Evolutionary conservation across 2,329 filamentous ascomycete species (phyloP), one percentile per base, ranked within the genome.

Genomic region (Calonectria montana): DNA sequence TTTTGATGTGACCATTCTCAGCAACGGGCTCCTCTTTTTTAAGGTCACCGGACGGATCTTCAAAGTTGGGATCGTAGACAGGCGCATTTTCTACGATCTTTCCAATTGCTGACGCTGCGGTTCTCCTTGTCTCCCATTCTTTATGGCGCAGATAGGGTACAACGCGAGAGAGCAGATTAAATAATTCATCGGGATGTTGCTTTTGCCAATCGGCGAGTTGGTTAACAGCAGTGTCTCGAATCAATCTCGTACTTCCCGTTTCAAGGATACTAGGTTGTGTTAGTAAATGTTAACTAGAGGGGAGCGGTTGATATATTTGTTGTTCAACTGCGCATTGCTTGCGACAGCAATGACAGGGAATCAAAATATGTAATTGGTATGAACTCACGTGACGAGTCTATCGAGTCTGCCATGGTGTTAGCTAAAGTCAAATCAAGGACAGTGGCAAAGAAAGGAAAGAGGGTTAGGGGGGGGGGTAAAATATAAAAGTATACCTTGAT

Each of bases 191-290:
- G 0, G 97, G 97, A 80, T 98, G 97, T 83, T 97, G 94, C 82
- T 98, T 98, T 85, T 99, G 97, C 84, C 98, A 97, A 85, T 99
- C 97, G 73, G 96, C 97, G 74, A 99, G 90, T 85, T 99, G 97
- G 81, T 97, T 95, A 73, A 97, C 97, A 74, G 97, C 97, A 74
- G 97, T 99, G 81, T 98, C 97, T 77, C 97, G 93, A 82, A 99
- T 98, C 77, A 99, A 89, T 82, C 94, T 93, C 72, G 97, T 99
- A 86, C 96, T 98, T 79, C 97, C 97, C 70, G 97, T 98, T 89
- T 99, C 97, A 79, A 99, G 92, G 82, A 99, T 91, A 76, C 96
- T 98, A 83, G 43, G 37, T 13, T 35, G 2, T 27, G 75, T 79
- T 65, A 79, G 77, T 35, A 48, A 65, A 9, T 15, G n/a, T 16